phyloP scores from a whole-genome alignment of 176 grass and related monocot species.

The Lolium multiflorum region DNA sequence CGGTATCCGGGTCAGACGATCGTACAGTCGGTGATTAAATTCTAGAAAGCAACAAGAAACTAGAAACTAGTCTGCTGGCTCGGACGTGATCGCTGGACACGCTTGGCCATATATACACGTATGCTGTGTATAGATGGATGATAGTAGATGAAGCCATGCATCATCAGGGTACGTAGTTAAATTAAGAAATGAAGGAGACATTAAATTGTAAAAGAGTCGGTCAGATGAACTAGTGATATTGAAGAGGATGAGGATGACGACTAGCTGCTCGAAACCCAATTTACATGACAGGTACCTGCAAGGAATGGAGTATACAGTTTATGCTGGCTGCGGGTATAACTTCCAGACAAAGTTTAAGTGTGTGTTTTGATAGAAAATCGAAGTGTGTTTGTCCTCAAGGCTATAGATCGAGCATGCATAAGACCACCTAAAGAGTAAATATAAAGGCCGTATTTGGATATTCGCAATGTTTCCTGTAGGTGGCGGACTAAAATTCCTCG shows the following conservation, averaged over 20 bases:
- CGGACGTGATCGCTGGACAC: neutral
- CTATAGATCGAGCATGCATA: neutral
- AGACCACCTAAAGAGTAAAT: too few relatives aligned
- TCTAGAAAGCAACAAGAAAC: slow-evolving; percentile 1
- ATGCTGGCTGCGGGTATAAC: too few relatives aligned
- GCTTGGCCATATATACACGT: neutral
- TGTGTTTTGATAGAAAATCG: neutral
- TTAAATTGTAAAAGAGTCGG: too few relatives aligned
- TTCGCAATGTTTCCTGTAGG: too few relatives aligned
- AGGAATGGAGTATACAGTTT: too few relatives aligned
- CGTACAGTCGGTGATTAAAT: neutral
- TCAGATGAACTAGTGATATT: too few relatives aligned
- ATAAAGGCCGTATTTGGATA: too few relatives aligned
- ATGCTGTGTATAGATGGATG: neutral
- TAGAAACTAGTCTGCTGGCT: neutral
- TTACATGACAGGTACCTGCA: neutral
- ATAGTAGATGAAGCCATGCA: too few relatives aligned
- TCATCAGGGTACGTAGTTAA: neutral
- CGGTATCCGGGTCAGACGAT: neutral
- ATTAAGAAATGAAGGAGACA: neutral
- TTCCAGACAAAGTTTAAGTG: too few relatives aligned
- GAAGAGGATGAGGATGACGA: neutral
- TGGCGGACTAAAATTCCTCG: too few relatives aligned
- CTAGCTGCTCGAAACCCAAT: neutral
- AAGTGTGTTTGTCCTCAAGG: neutral